Conservation (phyloP, 129 eudicot genomes). For the Centrapalus pauciflorus region DNA sequence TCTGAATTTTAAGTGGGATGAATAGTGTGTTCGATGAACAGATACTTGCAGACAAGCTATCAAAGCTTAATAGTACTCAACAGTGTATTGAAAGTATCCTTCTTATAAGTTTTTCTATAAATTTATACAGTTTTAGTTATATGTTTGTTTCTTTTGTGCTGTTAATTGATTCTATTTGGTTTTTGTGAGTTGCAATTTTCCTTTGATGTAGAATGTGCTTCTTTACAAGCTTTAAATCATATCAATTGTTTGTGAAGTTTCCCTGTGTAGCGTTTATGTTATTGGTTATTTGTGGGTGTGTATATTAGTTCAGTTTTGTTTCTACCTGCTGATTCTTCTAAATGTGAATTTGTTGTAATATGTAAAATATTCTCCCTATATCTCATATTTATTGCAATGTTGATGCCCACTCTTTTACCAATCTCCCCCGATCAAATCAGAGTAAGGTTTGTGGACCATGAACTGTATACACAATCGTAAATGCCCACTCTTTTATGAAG, state of each 20-base stretch:
- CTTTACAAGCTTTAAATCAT: neutral
- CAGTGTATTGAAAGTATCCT: constrained; percentile 98
- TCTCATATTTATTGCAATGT: no score
- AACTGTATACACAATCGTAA: no score
- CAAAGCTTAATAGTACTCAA: constrained; percentile 87
- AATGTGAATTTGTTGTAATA: neutral
- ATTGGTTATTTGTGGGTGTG: neutral
- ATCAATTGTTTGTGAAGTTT: neutral
- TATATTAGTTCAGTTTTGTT: neutral
- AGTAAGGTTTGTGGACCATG: no score
- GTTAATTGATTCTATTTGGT: neutral
- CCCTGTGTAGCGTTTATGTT: neutral
- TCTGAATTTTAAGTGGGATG: constrained; percentile 52
- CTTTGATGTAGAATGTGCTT: neutral
- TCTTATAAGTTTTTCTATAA: neutral
- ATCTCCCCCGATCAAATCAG: no score
- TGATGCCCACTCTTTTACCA: no score
- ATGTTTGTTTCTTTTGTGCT: neutral
- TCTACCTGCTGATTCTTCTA: neutral
- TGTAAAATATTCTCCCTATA: no score
- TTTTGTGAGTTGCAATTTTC: neutral
- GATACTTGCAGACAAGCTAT: constrained; percentile 79
- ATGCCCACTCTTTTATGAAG: no score
- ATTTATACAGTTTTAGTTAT: neutral
- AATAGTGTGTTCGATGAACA: constrained; percentile 79